Evolutionary conservation across 495 filamentous ascomycete species (phyloP).

Genomic region (Astrothelium subdiscretum): DNA sequence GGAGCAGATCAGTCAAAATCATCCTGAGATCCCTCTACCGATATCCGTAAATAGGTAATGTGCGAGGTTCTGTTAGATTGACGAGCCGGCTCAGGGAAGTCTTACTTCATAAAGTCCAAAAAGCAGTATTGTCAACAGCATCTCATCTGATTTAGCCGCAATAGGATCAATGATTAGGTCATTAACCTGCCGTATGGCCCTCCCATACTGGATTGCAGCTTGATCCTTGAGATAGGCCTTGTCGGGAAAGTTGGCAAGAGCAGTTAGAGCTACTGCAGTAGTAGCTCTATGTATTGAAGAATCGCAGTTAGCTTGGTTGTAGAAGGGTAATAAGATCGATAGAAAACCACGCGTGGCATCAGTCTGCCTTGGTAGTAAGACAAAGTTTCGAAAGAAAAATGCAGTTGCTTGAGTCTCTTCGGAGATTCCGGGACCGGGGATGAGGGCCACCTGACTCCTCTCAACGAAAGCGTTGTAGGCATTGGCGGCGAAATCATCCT

Average conservation of each 20-base stretch:
- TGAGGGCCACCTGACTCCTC: not conserved
- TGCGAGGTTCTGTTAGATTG: too few species aligned
- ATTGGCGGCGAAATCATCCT: constrained; percentile 6
- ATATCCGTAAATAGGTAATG: too few species aligned
- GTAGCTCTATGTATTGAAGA: constrained; percentile 24
- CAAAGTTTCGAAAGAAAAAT: constrained; percentile 27
- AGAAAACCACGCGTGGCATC: constrained; percentile 22
- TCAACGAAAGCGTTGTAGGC: constrained; percentile 6
- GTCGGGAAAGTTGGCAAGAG: constrained; percentile 21
- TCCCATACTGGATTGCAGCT: constrained; percentile 17
- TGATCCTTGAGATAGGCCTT: constrained; percentile 15
- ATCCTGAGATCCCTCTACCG: too few species aligned
- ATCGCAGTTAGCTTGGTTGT: constrained; percentile 13
- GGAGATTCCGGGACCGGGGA: constrained; percentile 7
- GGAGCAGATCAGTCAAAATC: not conserved
- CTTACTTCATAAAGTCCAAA: constrained; percentile 27
- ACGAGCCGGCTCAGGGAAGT: too few species aligned
- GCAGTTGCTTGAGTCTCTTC: constrained; percentile 19
- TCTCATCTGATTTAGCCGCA: constrained; percentile 19
- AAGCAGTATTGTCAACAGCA: constrained; percentile 19
- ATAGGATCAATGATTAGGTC: constrained; percentile 18
- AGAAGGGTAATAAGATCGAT: constrained; percentile 20
- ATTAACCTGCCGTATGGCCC: constrained; percentile 19
- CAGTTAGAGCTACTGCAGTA: constrained; percentile 20
- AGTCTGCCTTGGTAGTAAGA: constrained; percentile 19